phyloP scores from a whole-genome alignment of 352 stramenopile species.

The Globisporangium apiculatum region DNA sequence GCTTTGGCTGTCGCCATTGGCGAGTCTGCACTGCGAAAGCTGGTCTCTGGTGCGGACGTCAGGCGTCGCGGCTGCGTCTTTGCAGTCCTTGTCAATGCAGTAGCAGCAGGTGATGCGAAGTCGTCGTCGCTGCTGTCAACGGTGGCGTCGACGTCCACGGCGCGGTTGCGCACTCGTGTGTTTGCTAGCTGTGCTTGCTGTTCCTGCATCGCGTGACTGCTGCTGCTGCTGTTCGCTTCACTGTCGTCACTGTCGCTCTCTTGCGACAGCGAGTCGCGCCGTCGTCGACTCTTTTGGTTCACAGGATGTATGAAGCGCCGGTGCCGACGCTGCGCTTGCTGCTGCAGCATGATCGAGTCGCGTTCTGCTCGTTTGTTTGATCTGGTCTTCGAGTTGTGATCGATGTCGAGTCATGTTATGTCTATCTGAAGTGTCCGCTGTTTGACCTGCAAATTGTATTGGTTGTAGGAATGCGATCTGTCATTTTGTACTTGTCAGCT shows the following conservation, averaged over 20 bases:
- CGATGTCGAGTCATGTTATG: no score
- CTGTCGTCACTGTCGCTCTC: not conserved
- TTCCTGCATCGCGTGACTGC: not conserved
- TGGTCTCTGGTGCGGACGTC: no score
- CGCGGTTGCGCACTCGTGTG: not conserved
- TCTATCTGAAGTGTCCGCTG: no score
- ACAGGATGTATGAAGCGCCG: not conserved
- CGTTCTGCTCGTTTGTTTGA: slow-evolving; percentile 26
- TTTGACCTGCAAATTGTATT: no score
- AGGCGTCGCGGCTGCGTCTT: not conserved
- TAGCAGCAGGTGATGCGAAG: not conserved
- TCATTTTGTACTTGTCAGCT: no score
- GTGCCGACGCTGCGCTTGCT: not conserved
- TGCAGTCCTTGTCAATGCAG: not conserved
- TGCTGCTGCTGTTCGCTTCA: not conserved
- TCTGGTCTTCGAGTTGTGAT: slow-evolving; percentile 24
- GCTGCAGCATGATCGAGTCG: not conserved
- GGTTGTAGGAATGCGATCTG: no score
- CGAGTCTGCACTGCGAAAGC: not conserved
- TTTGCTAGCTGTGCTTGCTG: not conserved
- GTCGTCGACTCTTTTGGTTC: not conserved
- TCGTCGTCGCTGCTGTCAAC: not conserved
- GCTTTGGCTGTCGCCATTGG: not conserved
- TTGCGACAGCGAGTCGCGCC: not conserved
- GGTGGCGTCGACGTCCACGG: not conserved